Evolutionary conservation across 2,329 filamentous ascomycete species (phyloP), one percentile per base, ranked within the genome.

Genomic region (Bipolaris gigantea): DNA sequence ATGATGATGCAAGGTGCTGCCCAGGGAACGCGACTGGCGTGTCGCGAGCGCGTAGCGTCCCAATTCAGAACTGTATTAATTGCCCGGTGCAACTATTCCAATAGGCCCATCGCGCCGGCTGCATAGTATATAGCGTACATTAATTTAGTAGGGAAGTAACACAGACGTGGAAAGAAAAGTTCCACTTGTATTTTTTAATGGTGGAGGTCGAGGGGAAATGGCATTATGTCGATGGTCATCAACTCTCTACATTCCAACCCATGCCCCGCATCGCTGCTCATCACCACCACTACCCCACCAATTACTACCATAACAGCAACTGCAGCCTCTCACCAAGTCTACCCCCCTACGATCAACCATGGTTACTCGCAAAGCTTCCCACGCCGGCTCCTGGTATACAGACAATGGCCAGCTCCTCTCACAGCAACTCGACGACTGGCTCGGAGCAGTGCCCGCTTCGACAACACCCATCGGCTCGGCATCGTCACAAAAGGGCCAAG

Each of bases 311-410:
- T 13, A 30, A 30, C 27, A 30, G 9, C 27, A 30, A 30, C 27
- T 10, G 5, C 27, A 11, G 27, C 27, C 25, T 33, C 30, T 39
- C 18, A 18, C 36, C 48, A 27, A 48, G 38, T 11, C 11, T 11
- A 13, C 27, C 15, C 10, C 11, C 16, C 25, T 16, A 9, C 9
- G 16, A 10, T 5, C 25, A 32, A 16, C 40, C 40, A 78, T 72
- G 73, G 65, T 65, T 42, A 63, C 73, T 47, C 77, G 87, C 67
- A 73, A 79, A 61, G 87, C 91, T 18, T 85, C 81, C 51, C 94
- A 97, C 73, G 92, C 93, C 19, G 89, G 90, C 35, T 88, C 86
- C 16, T 99, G 94, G 94, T 99, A 99, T 73, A 81, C 86, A 6
- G 81, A 81, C 44, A 80, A 85, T 55, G 76, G 81, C 5, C 70